Percentiles rank a stretch among this genome's conserved stretches.
phyloP scores from a whole-genome alignment of 441 rosid genomes.

The Aquilaria agallochum region DNA sequence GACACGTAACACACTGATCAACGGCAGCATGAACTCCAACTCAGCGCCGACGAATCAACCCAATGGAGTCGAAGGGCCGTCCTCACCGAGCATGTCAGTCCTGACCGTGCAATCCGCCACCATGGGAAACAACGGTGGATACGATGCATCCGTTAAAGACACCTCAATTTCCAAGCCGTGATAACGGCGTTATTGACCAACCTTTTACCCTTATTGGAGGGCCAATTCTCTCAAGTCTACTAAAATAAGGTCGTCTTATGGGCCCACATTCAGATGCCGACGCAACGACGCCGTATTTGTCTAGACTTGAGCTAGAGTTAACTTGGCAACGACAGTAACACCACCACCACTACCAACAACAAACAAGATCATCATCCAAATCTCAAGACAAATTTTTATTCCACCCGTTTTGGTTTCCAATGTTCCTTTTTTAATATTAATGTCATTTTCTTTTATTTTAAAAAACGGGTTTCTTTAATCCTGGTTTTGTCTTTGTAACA shows the following conservation, averaged over 20 bases:
- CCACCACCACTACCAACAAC: not conserved
- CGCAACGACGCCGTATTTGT: conserved; percentile 59
- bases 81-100: conserved; percentile 72
- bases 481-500: not conserved
- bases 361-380: conserved; percentile 10
- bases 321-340: not conserved
- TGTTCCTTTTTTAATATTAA: too few species aligned
- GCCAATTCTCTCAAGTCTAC: conserved; percentile 32
- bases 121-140: conserved; percentile 37
- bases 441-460: too few species aligned
- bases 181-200: conserved; percentile 26
- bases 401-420: not conserved
- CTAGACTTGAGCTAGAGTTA: conserved; percentile 34
- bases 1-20: conserved; percentile 28
- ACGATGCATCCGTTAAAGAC: conserved; percentile 50
- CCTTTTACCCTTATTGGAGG: not conserved
- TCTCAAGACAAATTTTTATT: conserved; percentile 4
- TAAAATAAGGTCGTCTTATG: conserved; percentile 22
- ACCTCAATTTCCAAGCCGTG: conserved; percentile 75
- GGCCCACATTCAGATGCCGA: conserved; percentile 19
- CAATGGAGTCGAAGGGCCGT: conserved; percentile 46
- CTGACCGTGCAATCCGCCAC: conserved; percentile 69
- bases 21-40: conserved; percentile 15
- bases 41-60: conserved; percentile 22
- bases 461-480: not conserved